Conservation (phyloP, 2,329 filamentous ascomycete species). For the Fusarium nygamai region DNA sequence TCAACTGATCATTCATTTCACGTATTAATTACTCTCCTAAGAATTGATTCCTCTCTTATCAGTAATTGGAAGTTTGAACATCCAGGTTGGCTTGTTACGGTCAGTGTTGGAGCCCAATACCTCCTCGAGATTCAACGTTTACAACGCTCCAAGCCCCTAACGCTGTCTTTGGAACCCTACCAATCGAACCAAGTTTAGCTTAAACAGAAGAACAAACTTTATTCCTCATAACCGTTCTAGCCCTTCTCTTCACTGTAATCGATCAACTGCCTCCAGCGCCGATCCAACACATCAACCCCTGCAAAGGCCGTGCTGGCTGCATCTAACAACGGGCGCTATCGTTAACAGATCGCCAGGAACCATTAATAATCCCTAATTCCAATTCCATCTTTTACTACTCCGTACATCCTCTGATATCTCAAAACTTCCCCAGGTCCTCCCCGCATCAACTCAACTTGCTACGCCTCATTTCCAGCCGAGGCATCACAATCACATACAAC, state of each 20-base stretch:
- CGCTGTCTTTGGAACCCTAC: not conserved
- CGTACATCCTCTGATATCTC: not conserved
- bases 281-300: slow-evolving; percentile 1
- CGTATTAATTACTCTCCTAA: not conserved
- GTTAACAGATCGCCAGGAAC: slow-evolving; percentile 14
- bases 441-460: not conserved
- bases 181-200: not conserved
- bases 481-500: not conserved
- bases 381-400: not conserved
- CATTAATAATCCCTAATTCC: not conserved
- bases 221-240: not conserved
- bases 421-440: slow-evolving; percentile 17
- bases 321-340: not conserved
- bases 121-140: not conserved
- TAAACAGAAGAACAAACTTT: not conserved
- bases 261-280: not conserved
- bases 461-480: slow-evolving; percentile 4
- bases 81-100: fast-evolving
- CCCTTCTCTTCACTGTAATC: not conserved
- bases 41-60: fast-evolving
- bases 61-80: no score
- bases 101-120: not conserved
- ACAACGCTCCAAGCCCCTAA: not conserved
- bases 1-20: not conserved
- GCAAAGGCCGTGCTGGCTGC: slow-evolving; percentile 9